Conservation (phyloP, 2,329 filamentous ascomycete species). For the Fusarium graminum region DNA sequence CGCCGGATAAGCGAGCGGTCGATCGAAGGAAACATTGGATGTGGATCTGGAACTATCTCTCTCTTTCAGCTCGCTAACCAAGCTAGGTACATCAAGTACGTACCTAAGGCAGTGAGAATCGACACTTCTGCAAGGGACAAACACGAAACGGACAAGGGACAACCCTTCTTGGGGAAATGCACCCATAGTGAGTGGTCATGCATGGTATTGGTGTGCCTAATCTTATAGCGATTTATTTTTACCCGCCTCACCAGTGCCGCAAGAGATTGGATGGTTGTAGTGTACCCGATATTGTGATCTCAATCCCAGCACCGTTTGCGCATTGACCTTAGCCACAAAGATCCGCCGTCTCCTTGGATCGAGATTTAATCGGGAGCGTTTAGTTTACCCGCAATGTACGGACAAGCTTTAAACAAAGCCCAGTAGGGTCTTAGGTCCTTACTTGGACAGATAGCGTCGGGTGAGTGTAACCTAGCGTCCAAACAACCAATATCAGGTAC, state of each 20-base stretch:
- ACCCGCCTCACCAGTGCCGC: slow-evolving; percentile 4
- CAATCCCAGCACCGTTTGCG: slow-evolving; percentile 10
- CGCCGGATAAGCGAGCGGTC: slow-evolving; percentile 26
- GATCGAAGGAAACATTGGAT: slow-evolving; percentile 31
- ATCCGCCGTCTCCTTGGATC: slow-evolving; percentile 7
- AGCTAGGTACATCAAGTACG: background rate
- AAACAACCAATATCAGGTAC: background rate
- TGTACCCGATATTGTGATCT: slow-evolving; percentile 7
- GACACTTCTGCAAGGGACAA: slow-evolving; percentile 43
- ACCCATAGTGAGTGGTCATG: slow-evolving; percentile 17
- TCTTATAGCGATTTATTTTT: slow-evolving; percentile 12
- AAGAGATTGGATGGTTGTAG: background rate
- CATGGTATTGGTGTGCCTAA: slow-evolving; percentile 20
- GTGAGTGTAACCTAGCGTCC: slow-evolving; percentile 10
- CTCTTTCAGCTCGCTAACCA: slow-evolving; percentile 5
- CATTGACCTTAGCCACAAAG: slow-evolving; percentile 20
- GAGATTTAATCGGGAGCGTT: slow-evolving; percentile 1
- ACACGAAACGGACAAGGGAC: slow-evolving; percentile 4
- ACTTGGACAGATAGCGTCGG: background rate
- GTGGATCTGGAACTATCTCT: slow-evolving; percentile 23
- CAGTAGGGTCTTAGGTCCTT: slow-evolving; percentile 9
- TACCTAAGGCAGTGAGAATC: background rate
- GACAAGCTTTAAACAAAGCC: slow-evolving; percentile 6
- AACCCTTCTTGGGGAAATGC: slow-evolving; percentile 3
- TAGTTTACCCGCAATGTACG: background rate